Base-by-base conservation (phyloP, 768 basidiomycete species). In the Gelatoporia subvermispora region DNA sequence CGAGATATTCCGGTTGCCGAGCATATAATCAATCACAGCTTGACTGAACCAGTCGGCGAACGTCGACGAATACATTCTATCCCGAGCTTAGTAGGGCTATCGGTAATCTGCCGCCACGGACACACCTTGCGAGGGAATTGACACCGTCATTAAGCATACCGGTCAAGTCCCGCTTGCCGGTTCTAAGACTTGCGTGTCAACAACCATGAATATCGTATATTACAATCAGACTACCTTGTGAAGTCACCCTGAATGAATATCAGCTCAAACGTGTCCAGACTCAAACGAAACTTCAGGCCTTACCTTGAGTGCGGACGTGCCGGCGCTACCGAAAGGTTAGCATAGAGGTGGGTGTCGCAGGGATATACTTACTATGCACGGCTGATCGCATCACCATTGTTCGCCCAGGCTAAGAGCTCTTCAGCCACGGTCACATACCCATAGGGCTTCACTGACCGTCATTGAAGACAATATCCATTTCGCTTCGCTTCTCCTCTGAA, bases 1-100 rank as follows among this genome's bases (percentile, higher is more conserved):
- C 36, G 84, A 76, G 8, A 84, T 63, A 1, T 86, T 90, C 46
- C 94, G 85, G 65, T 93, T 82, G 22, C 93, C 94, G 43, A 94
- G 81, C 74, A 88, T 81, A 59, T 83, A 94, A 65, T 93, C 89
- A 57, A 98, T 93, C 39, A 95, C 92, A 0, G 94, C 93, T 69
- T 99, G 96, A 49, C 79, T 84, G 67, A 97, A 99, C 87, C 93
- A 99, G 67, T 99, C 96, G 55, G 86, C 84, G 61, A 92, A 92
- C 1, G 89, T 87, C 17, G 90, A 85, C 9, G 87, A 86, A 68
- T 85, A 92, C 84, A 92, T 85, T 58, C 89, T 86, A 28, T 20
- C 21, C 22, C 25, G 35, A 10, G 37, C 20, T 20, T 35, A 41
- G 38, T 18, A 25, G 16, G 17, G 21, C 15, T 15, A 3, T 25